phyloP scores from a whole-genome alignment of 176 grass and related monocot genomes.

The Carex kokanica region DNA sequence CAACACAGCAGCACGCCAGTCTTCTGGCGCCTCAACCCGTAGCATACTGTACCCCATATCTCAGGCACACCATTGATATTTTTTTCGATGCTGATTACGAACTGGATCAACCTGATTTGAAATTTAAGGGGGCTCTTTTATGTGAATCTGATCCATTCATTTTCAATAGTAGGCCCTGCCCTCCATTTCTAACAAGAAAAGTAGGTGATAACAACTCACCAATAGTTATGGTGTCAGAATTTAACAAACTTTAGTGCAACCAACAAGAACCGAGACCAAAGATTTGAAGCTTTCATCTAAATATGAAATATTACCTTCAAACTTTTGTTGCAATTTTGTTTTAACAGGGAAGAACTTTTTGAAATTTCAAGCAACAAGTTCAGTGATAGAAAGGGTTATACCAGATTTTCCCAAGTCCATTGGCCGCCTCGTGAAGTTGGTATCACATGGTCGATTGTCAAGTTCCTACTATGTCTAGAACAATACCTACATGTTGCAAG shows the following conservation, averaged over 20 bases:
- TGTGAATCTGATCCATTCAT: too few species aligned
- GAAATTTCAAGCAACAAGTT: background rate
- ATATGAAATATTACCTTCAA: background rate
- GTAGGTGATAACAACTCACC: background rate
- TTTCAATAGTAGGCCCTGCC: too few species aligned
- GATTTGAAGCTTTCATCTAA: background rate
- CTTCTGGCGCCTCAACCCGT: too few species aligned
- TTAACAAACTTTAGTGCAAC: background rate
- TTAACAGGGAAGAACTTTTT: background rate
- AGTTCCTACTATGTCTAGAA: slow-evolving; percentile 50
- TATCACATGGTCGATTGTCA: slow-evolving; percentile 95
- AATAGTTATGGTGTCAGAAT: background rate
- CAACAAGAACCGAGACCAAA: background rate
- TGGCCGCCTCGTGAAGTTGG: slow-evolving; percentile 73
- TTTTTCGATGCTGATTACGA: too few species aligned
- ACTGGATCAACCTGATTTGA: too few species aligned
- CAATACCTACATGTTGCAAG: slow-evolving; percentile 63
- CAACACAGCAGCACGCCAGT: too few species aligned
- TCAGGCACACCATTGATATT: too few species aligned
- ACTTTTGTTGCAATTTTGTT: background rate
- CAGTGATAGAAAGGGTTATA: slow-evolving; percentile 12
- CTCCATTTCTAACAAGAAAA: too few species aligned
- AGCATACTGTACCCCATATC: too few species aligned
- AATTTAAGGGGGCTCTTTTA: too few species aligned
- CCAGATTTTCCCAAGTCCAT: slow-evolving; percentile 98